Evolutionary conservation across 2,329 filamentous ascomycete species (phyloP).

Genomic region (Xylaria sp.): DNA sequence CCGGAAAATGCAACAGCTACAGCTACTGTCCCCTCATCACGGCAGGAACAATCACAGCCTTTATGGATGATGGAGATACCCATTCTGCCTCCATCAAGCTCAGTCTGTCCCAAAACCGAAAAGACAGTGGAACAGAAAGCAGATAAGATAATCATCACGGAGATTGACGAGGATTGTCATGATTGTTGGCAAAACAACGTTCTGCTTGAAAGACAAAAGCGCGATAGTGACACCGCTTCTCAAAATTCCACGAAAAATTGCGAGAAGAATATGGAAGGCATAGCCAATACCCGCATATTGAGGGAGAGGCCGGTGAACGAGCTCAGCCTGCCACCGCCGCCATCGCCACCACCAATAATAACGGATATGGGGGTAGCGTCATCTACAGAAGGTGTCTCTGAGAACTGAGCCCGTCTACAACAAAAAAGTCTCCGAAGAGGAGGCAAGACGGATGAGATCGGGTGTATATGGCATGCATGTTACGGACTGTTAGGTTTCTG

Average conservation of each 20-base stretch:
- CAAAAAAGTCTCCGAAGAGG: neutral
- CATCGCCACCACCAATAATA: neutral
- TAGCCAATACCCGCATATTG: slow-evolving; percentile 2
- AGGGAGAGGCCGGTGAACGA: slow-evolving; percentile 28
- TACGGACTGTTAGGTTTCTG: neutral
- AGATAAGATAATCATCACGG: neutral
- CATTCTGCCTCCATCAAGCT: neutral
- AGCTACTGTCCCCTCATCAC: neutral
- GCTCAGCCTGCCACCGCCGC: slow-evolving; percentile 1
- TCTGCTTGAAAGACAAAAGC: slow-evolving; percentile 3
- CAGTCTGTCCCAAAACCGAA: neutral
- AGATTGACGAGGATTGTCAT: slow-evolving; percentile 41
- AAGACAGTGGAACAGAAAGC: neutral
- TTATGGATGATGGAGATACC: neutral
- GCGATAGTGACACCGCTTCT: neutral
- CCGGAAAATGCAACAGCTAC: neutral
- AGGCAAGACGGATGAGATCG: neutral
- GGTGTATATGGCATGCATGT: slow-evolving; percentile 4
- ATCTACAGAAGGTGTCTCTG: slow-evolving; percentile 5
- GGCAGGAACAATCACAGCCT: neutral
- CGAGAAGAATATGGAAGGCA: neutral
- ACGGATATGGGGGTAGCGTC: slow-evolving; percentile 1
- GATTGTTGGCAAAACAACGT: slow-evolving; percentile 36
- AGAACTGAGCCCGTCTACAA: neutral
- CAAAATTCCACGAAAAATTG: neutral